A percentile compares a stretch with the other conserved stretches of the same genome.
phyloP scores from a whole-genome alignment of 1,284 basidiomycete species.

The Rhodotorula mucilaginosa region DNA sequence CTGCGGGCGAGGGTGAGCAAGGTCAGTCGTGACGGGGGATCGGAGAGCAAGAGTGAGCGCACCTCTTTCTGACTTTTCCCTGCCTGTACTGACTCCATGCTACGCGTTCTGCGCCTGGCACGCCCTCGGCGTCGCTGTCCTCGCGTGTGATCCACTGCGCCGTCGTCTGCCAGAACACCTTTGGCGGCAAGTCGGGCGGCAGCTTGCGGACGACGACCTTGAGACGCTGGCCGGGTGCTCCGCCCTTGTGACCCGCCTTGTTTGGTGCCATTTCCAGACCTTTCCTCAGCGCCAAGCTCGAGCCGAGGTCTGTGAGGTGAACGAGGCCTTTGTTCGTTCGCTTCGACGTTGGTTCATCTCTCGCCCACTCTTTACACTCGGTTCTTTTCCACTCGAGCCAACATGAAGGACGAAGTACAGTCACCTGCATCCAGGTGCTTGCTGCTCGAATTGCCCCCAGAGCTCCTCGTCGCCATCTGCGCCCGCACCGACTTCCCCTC shows the following conservation, averaged over 20 bases:
- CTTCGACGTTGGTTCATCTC: too few species aligned
- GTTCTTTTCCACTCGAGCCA: background rate
- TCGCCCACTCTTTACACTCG: background rate
- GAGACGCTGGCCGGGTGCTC: conserved; percentile 54
- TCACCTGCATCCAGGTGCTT: background rate
- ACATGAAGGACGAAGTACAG: background rate
- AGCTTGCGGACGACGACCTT: conserved; percentile 86
- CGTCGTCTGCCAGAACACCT: conserved; percentile 89
- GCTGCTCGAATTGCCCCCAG: conserved; percentile 9
- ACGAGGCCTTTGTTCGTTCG: background rate
- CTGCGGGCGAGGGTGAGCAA: conserved; percentile 22
- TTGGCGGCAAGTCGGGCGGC: conserved; percentile 87
- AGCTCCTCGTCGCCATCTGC: conserved; percentile 8
- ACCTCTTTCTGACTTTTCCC: conserved; percentile 38
- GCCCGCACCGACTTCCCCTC: conserved; percentile 12
- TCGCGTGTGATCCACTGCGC: conserved; percentile 77
- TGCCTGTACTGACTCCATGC: conserved; percentile 58
- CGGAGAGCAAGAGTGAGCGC: too few species aligned
- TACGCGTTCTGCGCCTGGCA: conserved; percentile 61
- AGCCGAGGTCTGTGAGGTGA: background rate
- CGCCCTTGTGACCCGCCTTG: conserved; percentile 16
- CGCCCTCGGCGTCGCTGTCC: conserved; percentile 65
- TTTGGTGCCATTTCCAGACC: background rate
- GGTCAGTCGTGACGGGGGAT: too few species aligned
- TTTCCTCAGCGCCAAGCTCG: background rate